A percentile compares a stretch with the other conserved stretches of the same genome.
Evolutionary conservation across 75 land plant genomes (phyloP).

Genomic region (Picea sitchensis): DNA sequence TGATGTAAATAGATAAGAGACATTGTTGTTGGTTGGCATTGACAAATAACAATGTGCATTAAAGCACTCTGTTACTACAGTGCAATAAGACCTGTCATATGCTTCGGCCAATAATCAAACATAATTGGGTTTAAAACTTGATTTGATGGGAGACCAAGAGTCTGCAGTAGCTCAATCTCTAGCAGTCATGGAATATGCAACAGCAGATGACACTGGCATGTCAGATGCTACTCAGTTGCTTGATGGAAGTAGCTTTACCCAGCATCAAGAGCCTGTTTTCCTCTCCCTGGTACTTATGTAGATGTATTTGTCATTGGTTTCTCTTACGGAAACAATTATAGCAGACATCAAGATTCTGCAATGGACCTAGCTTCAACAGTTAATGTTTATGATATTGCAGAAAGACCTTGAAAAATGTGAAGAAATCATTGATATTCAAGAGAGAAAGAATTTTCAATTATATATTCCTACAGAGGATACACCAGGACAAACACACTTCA

Average conservation of each 20-base stretch:
- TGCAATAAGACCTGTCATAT: too few relatives aligned
- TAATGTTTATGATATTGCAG: slow-evolving; percentile 1
- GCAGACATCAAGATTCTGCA: slow-evolving; percentile 8
- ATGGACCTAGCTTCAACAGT: slow-evolving; percentile 2
- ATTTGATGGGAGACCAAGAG: slow-evolving; percentile 30
- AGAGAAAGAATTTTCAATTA: too few relatives aligned
- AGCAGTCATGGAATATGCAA: slow-evolving; percentile 12
- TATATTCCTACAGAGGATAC: too few relatives aligned
- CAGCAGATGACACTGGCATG: slow-evolving; percentile 5
- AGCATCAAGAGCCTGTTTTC: neutral
- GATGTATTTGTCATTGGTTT: slow-evolving; percentile 4
- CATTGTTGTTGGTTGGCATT: too few relatives aligned
- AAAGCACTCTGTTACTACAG: too few relatives aligned
- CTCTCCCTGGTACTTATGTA: neutral
- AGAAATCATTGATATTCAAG: too few relatives aligned
- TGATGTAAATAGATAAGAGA: too few relatives aligned
- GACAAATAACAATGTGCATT: too few relatives aligned
- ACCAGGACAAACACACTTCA: too few relatives aligned
- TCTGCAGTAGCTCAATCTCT: slow-evolving; percentile 22
- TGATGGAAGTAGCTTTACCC: neutral
- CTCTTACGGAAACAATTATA: slow-evolving; percentile 6
- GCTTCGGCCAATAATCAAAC: too few relatives aligned
- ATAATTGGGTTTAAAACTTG: neutral
- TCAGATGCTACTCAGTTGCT: slow-evolving; percentile 1
- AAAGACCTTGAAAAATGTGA: neutral